Percentiles rank a stretch among this genome's conserved stretches.
These are phyloP conservation scores for Pyricularia pennisetigena DNA, from an alignment of 2,329 filamentous ascomycete species.

Conservation along the genomic window DNA sequence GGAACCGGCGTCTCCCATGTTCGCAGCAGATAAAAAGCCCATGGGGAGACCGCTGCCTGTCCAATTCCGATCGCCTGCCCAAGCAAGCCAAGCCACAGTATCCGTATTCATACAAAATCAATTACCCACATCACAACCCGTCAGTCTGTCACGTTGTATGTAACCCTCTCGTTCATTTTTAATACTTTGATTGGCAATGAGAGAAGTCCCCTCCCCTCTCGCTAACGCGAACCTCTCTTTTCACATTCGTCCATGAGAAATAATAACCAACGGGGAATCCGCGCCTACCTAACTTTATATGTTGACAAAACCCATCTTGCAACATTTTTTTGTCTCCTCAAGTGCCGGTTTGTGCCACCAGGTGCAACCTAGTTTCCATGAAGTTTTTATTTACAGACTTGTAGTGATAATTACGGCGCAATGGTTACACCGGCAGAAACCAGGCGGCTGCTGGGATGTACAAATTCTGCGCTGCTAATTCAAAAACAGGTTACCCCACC, in stretches of 20 bases:
- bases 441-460: background rate
- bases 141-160: too few species aligned
- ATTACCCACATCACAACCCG: too few species aligned
- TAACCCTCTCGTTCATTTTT: background rate
- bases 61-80: background rate
- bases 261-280: background rate
- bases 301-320: background rate
- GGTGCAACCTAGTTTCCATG: background rate
- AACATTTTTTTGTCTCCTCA: background rate
- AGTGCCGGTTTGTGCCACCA: background rate
- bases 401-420: too few species aligned
- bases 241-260: background rate
- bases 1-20: too few species aligned
- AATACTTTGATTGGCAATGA: background rate
- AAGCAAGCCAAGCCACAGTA: background rate
- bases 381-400: background rate
- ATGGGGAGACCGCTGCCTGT: background rate
- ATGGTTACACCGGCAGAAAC: background rate
- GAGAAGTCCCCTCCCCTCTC: background rate
- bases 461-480: background rate
- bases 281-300: background rate
- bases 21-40: too few species aligned
- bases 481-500: background rate
- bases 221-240: background rate
- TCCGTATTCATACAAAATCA: background rate